These are phyloP conservation scores for Perkinsela sp. DNA, from an alignment of 208 protist species.

Conservation along the genomic window DNA sequence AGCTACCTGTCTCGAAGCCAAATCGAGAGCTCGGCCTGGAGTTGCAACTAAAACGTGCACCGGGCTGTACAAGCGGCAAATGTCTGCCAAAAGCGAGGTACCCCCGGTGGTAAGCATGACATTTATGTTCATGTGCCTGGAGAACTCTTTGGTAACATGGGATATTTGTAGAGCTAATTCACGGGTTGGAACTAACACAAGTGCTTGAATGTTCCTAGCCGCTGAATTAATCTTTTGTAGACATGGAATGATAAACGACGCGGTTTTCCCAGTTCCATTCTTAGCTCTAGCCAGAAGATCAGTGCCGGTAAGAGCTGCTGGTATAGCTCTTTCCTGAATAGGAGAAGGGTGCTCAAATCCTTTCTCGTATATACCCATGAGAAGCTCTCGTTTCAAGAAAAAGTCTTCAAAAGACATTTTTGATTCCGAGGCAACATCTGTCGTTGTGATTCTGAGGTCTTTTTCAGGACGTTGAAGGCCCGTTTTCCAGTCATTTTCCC, in stretches of 20 bases:
- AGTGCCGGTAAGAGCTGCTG: constrained; percentile 73
- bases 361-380: constrained; percentile 96
- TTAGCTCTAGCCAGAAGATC: constrained; percentile 94
- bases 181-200: constrained; percentile 90
- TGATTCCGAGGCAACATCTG: constrained; percentile 90
- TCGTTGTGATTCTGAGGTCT: constrained; percentile 64
- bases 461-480: constrained; percentile 23
- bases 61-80: constrained; percentile 74
- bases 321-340: constrained; percentile 93
- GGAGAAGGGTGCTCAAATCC: constrained; percentile 90
- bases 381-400: constrained; percentile 83
- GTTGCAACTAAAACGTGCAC: constrained; percentile 97
- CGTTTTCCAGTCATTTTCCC: constrained; percentile 53
- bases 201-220: constrained; percentile 74
- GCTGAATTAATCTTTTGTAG: constrained; percentile 80
- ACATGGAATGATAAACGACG: constrained; percentile 89
- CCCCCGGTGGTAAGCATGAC: constrained; percentile 90
- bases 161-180: constrained; percentile 92
- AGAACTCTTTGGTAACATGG: constrained; percentile 90
- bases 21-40: constrained; percentile 85
- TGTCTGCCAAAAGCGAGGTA: constrained; percentile 88
- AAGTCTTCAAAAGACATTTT: constrained; percentile 93
- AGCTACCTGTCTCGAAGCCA: constrained; percentile 80
- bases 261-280: constrained; percentile 98
- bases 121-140: constrained; percentile 80